Evolutionary conservation across 2,329 filamentous ascomycete species (phyloP), one percentile per base, ranked within the genome.

Genomic region (Diaporthe ilicicola): DNA sequence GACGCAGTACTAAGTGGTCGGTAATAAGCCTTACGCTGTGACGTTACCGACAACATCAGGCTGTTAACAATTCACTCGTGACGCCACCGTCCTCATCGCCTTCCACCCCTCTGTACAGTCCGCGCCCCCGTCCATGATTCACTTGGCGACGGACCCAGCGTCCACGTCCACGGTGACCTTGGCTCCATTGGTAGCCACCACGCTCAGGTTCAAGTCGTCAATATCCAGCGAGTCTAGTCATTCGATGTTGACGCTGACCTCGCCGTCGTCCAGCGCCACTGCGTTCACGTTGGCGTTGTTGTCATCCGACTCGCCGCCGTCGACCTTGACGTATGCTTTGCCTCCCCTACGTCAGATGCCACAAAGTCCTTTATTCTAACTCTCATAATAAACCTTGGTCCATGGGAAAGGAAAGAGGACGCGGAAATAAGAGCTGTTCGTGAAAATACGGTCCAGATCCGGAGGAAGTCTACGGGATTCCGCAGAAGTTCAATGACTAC

Each of bases 151-250:
- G 19, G 59, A 62, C 27, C 59, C 59, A 34, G 27, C 59, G 42
- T 48, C 59, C 19, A 62, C 8, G 1, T 42, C 48, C 59, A 62
- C 59, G n/a, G 34, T 62, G 27, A 62, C 59, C 42, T 62, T 62
- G 3, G 59, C 59, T 2, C 59, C 59, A n/a, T 62, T 24, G 27
- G 59, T 62, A 1, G 59, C 59, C 19, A 62, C 27, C 27, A 62
- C 59, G 19, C 48, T 62, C 27, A 62, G 59, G 27, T 48, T 62
- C 42, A 62, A 34, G n/a, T 62, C 42, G 5, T 24, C 56, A 4
- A 62, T 8, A 62, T 62, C 59, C 59, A 62, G 59, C 42, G 42
- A 48, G 42, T 62, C 59, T 62, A 62, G 59, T 62, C 59, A 62
- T 62, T 62, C 59, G 42, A 48, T 17, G 3, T 62, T 62, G 0